Base-by-base conservation (phyloP, 139 green algal species). In the Closterium sp. region DNA sequence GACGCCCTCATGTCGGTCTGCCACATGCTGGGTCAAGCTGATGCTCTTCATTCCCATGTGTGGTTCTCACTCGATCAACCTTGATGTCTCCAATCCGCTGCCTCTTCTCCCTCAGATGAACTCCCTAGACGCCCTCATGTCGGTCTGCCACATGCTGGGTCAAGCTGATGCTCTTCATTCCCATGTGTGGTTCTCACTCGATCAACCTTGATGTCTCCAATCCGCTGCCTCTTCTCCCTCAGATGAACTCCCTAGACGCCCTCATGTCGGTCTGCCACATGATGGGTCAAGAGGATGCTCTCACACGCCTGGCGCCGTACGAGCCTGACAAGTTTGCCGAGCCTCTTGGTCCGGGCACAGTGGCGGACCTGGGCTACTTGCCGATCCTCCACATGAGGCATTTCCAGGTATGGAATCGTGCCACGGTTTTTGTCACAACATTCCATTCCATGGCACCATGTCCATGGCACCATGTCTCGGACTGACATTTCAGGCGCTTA, bases 321-420 rank as follows among this genome's bases (percentile, higher is more conserved):
- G 94, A 96, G 95, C 97, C 98, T 0, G 88, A 38, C 27, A 86
- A 31, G 13, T 92, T 94, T 29, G 34, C 30, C 11, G 90, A 95
- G n/a, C 31, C 89, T 31, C 31, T 88, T 19, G 86, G 22, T 31
- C 86, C 34, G 10, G 85, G 28, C 13, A 86, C 86, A 9, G 88
- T 95, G 38, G 94, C 90, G 6, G 91, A 94, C 70, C 96, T 96
- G 2, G 98, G 98, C 30, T 99, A 96, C 89, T 93, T 97, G 85
- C 96, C 98, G 28, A 99, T 99, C 92, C 93, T 99, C 91, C 97
- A 99, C 96, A 99, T 99, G 98, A 95, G 97, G 1, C 91, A 96
- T 88, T 99, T 99, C n/a, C n/a, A n/a, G n/a, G n/a, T n/a, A n/a
- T n/a, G n/a, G n/a, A n/a, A n/a, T n/a, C n/a, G n/a, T n/a, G n/a